Base-by-base conservation (phyloP, 1,284 basidiomycete species). In the Malassezia yamatoensis region DNA sequence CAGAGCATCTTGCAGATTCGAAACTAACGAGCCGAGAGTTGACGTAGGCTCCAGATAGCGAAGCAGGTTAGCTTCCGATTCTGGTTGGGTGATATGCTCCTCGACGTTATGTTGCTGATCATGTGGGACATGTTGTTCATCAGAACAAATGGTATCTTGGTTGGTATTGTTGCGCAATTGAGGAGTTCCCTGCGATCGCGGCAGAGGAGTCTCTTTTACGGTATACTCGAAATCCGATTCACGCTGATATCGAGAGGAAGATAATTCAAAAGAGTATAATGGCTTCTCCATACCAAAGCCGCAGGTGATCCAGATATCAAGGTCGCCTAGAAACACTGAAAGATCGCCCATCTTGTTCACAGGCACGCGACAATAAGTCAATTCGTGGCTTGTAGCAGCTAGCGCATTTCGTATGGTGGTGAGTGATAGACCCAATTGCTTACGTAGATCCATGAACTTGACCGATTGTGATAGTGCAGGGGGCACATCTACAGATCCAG, bases 281-380 rank as follows among this genome's bases (percentile, higher is more conserved):
- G 43, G 43, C 24, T 36, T 2, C 5, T 38, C 37, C 41, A 49
- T 49, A 11, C 65, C 66, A 49, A 66, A 57, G 5, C 66, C 66
- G 44, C 67, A 67, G 5, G 55, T 51, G 37, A 66, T 53, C 70
- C 70, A 71, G 0, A 57, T 60, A 2, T 58, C 53, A 18, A 65
- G 53, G 21, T 62, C 46, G 3, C 47, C 41, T 12, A 71, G 36
- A 10, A 58, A 43, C 7, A 52, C 39, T 7, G 63, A 49, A 0
- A 66, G 53, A 4, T 54, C 47, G 15, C 47, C 48, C 36, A 60
- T 43, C 5, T 61, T 49, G 3, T n/a, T 36, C 12, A 64, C 41
- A 15, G 64, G 60, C 7, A 72, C 51, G 5, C 64, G 54, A 0
- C 60, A 49, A 42, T 56, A 63, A 0, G 56, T 43, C 18, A 71